Evolutionary conservation across 768 basidiomycete genomes (phyloP), one percentile per base, ranked within the genome.

Genomic region (Psilocybe tampanensis): DNA sequence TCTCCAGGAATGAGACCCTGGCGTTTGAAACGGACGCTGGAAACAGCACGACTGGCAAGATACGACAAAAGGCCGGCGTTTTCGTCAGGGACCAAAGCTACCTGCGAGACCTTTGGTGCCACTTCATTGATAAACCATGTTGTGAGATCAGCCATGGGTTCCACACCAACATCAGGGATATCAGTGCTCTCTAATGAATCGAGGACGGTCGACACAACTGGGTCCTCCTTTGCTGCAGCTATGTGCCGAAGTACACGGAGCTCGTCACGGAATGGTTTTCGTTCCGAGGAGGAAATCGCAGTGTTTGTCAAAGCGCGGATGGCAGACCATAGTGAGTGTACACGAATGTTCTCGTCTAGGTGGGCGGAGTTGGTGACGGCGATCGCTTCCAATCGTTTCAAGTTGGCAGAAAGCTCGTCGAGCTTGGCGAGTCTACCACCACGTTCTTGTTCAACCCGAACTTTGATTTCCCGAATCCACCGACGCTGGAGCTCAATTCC

Each of bases 401-500:
- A 76, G 45, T 90, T 89, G 5, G 90, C 85, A 9, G 94, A 89
- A 45, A 99, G 88, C 70, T 95, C 92, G 66, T 96, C 94, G 32
- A 99, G 86, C 72, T 95, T 97, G 44, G 94, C 90, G 9, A 99
- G 82, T 53, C 97, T 90, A 12, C 95, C 95, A 15, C 94, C 94
- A 43, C 97, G 94, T 72, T 99, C 97, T 67, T 94, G 85, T 73
- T 99, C 96, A 55, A 99, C 95, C 61, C 88, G 90, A 48, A 95
- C 82, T 76, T 98, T 97, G 79, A 98, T 88, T 56, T 98, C 94
- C 29, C 93, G 87, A 41, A 99, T 91, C 95, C 96, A 98, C 52
- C 93, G 84, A 48, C 95, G 88, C 70, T 98, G 97, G 21, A 98
- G 86, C 74, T 98, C 97, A 66, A 99, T 94, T 17, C 95, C 97